Evolutionary conservation across 305 asterid genomes (phyloP).

Genomic region (Fraxinus sp.): DNA sequence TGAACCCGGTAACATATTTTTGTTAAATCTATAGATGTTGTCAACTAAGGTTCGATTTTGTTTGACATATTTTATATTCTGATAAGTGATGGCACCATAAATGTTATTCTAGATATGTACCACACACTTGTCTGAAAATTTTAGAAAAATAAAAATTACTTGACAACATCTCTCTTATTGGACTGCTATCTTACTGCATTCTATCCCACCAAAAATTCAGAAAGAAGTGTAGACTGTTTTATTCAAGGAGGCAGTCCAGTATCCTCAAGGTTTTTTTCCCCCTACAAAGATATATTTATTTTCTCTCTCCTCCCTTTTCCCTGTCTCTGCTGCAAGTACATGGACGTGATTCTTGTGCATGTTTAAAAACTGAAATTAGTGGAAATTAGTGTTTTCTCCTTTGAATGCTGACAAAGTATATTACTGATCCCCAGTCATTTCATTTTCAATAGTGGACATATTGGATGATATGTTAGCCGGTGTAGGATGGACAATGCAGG

Average conservation of each 20-base stretch:
- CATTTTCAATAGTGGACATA: constrained; percentile 68
- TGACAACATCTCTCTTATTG: neutral
- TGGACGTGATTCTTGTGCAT: neutral
- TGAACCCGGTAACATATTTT: neutral
- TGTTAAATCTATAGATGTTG: neutral
- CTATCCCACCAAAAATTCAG: neutral
- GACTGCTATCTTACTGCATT: neutral
- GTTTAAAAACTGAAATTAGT: neutral
- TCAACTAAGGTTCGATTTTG: constrained; percentile 1
- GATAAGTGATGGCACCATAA: neutral
- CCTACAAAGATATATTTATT: neutral
- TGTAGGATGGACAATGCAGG: constrained; percentile 95
- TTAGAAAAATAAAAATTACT: neutral
- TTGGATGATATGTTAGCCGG: constrained; percentile 97
- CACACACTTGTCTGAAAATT: neutral
- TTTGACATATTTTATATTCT: neutral
- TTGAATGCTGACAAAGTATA: neutral
- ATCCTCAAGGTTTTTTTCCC: neutral
- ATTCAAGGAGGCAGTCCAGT: neutral
- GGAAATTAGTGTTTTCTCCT: neutral
- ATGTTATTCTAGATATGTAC: neutral
- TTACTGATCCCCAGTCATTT: constrained; percentile 11
- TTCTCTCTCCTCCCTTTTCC: neutral
- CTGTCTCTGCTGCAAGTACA: neutral
- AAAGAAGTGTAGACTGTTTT: neutral